These are phyloP conservation scores for Backusella liffmaniae DNA, from an alignment of 192 early-diverging fungal genomes.

Conservation along the genomic window DNA sequence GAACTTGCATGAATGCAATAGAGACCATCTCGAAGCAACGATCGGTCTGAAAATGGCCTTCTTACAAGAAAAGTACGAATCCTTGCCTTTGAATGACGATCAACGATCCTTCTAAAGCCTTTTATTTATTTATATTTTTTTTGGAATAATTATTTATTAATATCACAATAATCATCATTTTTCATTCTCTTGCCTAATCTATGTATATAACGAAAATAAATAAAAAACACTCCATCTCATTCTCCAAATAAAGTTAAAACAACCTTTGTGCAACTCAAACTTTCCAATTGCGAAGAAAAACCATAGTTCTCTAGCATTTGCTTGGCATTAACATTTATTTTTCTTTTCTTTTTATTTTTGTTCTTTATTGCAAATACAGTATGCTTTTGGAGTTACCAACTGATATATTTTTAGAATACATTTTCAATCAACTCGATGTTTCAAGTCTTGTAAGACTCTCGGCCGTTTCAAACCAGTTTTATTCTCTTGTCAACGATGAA, in stretches of 20 bases:
- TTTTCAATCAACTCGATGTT: conserved; percentile 13
- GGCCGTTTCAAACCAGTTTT: background rate
- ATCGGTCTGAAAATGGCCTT: conserved; percentile 1
- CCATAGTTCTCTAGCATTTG: background rate
- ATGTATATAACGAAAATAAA: conserved; percentile 7
- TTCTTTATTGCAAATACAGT: background rate
- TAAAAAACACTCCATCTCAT: background rate
- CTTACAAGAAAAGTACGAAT: conserved; percentile 14
- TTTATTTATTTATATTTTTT: background rate
- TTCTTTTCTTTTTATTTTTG: background rate
- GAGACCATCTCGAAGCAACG: background rate
- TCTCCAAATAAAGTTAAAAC: background rate
- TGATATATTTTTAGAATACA: conserved; percentile 15
- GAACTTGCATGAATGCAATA: background rate
- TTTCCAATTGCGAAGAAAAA: background rate
- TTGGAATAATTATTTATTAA: background rate
- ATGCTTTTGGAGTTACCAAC: conserved; percentile 1
- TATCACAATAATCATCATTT: background rate
- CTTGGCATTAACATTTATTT: background rate
- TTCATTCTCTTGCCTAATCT: background rate
- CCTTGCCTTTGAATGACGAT: conserved; percentile 8
- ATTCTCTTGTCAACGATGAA: conserved; percentile 17
- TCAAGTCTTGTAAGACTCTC: conserved; percentile 12
- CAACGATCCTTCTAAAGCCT: background rate
- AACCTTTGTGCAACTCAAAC: background rate